A percentile compares a stretch with the other conserved stretches of the same genome.
These are phyloP conservation scores for Alternaria solani DNA, from an alignment of 2,329 filamentous ascomycete species.

Conservation along the genomic window DNA sequence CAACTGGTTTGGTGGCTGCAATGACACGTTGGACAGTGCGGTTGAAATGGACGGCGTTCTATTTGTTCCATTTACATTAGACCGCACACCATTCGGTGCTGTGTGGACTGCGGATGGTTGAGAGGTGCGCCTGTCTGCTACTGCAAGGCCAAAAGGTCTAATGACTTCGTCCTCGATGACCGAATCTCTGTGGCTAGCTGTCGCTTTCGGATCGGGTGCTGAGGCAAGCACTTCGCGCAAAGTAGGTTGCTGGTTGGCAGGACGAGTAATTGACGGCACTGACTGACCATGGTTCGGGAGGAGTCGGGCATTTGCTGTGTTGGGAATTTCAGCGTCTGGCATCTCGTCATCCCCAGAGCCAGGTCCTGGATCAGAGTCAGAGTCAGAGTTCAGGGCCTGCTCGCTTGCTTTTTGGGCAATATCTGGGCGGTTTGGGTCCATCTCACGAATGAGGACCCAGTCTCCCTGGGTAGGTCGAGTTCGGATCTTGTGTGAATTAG, in stretches of 20 bases:
- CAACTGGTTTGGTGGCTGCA: slow-evolving; percentile 24
- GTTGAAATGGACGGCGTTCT: slow-evolving; percentile 15
- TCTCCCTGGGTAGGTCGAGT: slow-evolving; percentile 64
- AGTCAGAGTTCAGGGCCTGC: slow-evolving; percentile 58
- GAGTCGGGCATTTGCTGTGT: slow-evolving; percentile 14
- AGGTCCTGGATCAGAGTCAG: slow-evolving; percentile 51
- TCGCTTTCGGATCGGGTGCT: slow-evolving; percentile 19
- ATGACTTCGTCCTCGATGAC: slow-evolving; percentile 26
- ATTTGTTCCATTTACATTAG: slow-evolving; percentile 10
- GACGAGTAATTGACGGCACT: slow-evolving; percentile 13
- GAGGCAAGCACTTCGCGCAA: slow-evolving; percentile 28
- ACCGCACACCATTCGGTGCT: slow-evolving; percentile 15
- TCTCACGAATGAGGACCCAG: slow-evolving; percentile 70
- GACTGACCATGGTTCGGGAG: slow-evolving; percentile 9
- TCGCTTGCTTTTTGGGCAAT: slow-evolving; percentile 67
- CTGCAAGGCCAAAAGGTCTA: slow-evolving; percentile 7
- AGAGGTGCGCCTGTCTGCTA: slow-evolving; percentile 22
- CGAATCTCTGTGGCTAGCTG: slow-evolving; percentile 26
- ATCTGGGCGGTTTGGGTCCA: slow-evolving; percentile 71
- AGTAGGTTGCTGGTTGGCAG: slow-evolving; percentile 24
- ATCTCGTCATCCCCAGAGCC: slow-evolving; percentile 52
- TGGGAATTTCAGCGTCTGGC: slow-evolving; percentile 35
- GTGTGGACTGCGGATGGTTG: slow-evolving; percentile 13
- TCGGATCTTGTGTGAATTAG: slow-evolving; percentile 63
- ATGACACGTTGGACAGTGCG: slow-evolving; percentile 17